Evolutionary conservation across 140 eudicot species (phyloP).

Genomic region (Flaveria floridana): DNA sequence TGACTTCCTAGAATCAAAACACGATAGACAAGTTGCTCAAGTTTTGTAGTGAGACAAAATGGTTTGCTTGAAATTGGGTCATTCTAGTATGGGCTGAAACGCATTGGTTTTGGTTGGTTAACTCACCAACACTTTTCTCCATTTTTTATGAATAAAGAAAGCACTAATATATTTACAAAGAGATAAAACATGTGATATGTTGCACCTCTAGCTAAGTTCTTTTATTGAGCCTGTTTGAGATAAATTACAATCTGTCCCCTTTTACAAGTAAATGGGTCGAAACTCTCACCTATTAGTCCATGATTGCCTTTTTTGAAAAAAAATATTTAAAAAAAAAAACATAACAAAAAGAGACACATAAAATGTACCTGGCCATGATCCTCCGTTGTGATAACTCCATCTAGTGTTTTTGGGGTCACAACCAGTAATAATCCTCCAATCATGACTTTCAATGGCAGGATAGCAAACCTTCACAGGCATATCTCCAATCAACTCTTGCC

Average conservation of each 20-base stretch:
- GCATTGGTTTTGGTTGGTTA: background rate
- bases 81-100: background rate
- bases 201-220: background rate
- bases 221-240: background rate
- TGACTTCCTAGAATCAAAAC: conserved; percentile 6
- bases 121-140: background rate
- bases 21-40: background rate
- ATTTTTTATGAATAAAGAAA: background rate
- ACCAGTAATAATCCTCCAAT: conserved; percentile 89
- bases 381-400: conserved; percentile 98
- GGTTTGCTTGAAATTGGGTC: background rate
- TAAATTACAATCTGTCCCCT: background rate
- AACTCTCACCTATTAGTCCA: background rate
- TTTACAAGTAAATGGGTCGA: background rate
- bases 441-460: conserved; percentile 90
- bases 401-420: conserved; percentile 94
- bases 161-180: background rate
- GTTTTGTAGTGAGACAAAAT: background rate
- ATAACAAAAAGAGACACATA: background rate
- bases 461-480: conserved; percentile 96
- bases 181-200: background rate
- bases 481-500: conserved; percentile 92
- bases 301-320: background rate
- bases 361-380: conserved; percentile 90
- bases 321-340: background rate